phyloP scores from a whole-genome alignment of 192 early-diverging fungal species.

The Podila clonocystis region DNA sequence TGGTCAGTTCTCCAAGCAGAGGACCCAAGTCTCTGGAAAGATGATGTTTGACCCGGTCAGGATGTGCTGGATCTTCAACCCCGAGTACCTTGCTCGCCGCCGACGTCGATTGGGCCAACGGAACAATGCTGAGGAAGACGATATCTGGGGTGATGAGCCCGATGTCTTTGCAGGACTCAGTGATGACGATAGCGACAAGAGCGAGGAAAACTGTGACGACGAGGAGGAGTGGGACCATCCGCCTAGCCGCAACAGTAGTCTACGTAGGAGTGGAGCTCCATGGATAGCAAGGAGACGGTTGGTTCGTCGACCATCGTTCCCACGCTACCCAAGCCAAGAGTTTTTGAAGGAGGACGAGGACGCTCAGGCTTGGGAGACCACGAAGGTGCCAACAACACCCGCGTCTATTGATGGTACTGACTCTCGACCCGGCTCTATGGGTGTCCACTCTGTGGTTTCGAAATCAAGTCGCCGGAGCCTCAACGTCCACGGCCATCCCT shows the following conservation, averaged over 20 bases:
- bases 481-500: conserved; percentile 4
- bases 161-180: conserved; percentile 47
- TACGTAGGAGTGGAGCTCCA: background rate
- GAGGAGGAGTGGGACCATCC: background rate
- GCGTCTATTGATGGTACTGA: background rate
- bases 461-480: conserved; percentile 44
- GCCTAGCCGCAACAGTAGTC: background rate
- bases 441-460: conserved; percentile 27
- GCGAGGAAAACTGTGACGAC: conserved; percentile 1
- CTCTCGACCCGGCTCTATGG: conserved; percentile 9
- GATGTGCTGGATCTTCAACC: conserved; percentile 49
- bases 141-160: conserved; percentile 42
- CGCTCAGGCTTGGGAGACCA: conserved; percentile 15
- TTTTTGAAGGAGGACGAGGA: conserved; percentile 20
- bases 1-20: conserved; percentile 23
- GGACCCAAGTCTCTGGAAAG: conserved; percentile 36
- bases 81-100: conserved; percentile 25
- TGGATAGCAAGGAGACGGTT: conserved; percentile 1
- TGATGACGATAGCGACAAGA: conserved; percentile 14
- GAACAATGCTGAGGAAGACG: conserved; percentile 7
- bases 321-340: conserved; percentile 21
- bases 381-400: background rate
- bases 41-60: conserved; percentile 39
- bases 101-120: conserved; percentile 5
- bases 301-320: conserved; percentile 22